phyloP scores from a whole-genome alignment of 2,329 filamentous ascomycete genomes.

The Aspergillus versicolor region DNA sequence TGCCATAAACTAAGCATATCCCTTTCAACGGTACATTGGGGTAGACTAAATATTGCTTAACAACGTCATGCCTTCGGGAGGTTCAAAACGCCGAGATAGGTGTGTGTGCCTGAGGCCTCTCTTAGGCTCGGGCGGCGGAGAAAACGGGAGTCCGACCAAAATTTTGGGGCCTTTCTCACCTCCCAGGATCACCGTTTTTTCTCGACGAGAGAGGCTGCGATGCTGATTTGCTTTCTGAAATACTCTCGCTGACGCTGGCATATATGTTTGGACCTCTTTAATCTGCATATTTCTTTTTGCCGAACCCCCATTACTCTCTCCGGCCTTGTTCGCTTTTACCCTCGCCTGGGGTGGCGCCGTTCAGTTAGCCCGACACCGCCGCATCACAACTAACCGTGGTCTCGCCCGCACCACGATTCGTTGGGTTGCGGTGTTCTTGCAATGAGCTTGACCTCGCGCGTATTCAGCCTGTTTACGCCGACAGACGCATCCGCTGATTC shows the following conservation, averaged over 20 bases:
- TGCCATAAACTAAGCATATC: too few species aligned
- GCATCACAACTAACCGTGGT: conserved; percentile 27
- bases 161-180: conserved; percentile 23
- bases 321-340: not conserved
- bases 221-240: conserved; percentile 12
- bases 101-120: conserved; percentile 26
- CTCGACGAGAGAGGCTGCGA: conserved; percentile 11
- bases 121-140: conserved; percentile 28
- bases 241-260: conserved; percentile 11
- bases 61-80: too few species aligned
- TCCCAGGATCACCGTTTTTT: not conserved
- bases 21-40: too few species aligned
- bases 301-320: not conserved
- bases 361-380: conserved; percentile 17
- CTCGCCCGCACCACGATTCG: conserved; percentile 32
- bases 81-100: too few species aligned
- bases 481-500: conserved; percentile 33
- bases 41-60: too few species aligned
- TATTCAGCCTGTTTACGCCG: conserved; percentile 53
- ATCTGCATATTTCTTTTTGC: not conserved
- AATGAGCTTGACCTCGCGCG: conserved; percentile 60
- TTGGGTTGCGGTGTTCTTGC: conserved; percentile 38
- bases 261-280: not conserved
- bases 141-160: conserved; percentile 33
- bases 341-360: conserved; percentile 14